phyloP scores from a whole-genome alignment of 1,284 basidiomycete species.

The Sporisorium reilianum region DNA sequence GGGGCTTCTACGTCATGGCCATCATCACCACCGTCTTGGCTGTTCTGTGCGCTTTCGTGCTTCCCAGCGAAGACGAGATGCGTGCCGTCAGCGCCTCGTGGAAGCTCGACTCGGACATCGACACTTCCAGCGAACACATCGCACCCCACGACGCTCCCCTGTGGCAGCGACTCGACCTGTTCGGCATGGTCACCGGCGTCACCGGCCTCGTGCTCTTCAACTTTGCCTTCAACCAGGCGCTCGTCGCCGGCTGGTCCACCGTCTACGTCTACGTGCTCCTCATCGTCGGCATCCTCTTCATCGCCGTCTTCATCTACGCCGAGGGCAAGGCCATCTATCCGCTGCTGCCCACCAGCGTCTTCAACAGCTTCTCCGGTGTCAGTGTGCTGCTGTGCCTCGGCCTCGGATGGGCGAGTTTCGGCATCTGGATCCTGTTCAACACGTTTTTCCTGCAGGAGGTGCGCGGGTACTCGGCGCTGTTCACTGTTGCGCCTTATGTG shows the following conservation, averaged over 20 bases:
- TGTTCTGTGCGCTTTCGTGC: slow-evolving; percentile 17
- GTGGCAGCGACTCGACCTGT: slow-evolving; percentile 42
- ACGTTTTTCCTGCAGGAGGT: slow-evolving; percentile 31
- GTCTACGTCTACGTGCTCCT: slow-evolving; percentile 54
- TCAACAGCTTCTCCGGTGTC: slow-evolving; percentile 20
- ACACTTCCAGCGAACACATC: not conserved
- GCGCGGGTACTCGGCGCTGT: slow-evolving; percentile 24
- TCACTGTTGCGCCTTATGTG: slow-evolving; percentile 30
- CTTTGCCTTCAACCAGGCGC: slow-evolving; percentile 58
- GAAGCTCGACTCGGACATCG: slow-evolving; percentile 13
- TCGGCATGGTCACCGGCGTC: slow-evolving; percentile 53
- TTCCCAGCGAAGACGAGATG: slow-evolving; percentile 51
- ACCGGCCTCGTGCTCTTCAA: slow-evolving; percentile 55
- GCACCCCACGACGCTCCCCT: slow-evolving; percentile 5
- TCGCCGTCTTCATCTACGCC: slow-evolving; percentile 38
- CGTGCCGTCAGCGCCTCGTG: slow-evolving; percentile 28
- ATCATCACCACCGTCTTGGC: slow-evolving; percentile 39
- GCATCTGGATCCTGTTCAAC: slow-evolving; percentile 51
- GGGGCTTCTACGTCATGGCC: slow-evolving; percentile 54
- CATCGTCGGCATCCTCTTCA: slow-evolving; percentile 50
- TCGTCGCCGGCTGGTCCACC: slow-evolving; percentile 55
- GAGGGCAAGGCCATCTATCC: slow-evolving; percentile 42
- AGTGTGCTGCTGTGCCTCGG: slow-evolving; percentile 42
- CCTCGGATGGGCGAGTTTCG: slow-evolving; percentile 55
- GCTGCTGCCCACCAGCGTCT: slow-evolving; percentile 49